Percentiles rank a stretch among this genome's conserved stretches.
Conservation (phyloP, 148 eudicot species). For the Vaccinium corymbosum region DNA sequence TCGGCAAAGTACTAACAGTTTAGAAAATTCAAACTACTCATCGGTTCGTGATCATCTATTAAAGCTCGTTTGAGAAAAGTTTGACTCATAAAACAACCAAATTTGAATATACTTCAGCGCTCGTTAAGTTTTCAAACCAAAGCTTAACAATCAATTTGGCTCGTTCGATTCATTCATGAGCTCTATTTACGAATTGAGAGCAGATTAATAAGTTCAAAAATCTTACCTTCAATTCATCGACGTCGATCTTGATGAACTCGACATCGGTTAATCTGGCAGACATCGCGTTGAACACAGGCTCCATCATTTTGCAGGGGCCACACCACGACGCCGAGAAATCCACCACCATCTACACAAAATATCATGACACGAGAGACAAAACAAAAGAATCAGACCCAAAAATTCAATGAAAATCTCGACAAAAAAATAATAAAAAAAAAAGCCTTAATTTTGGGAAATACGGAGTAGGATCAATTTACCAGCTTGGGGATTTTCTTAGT, state of each 20-base stretch:
- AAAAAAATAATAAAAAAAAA: too few species aligned
- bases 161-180: too few species aligned
- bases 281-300: constrained; percentile 62
- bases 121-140: too few species aligned
- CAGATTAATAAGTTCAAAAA: not conserved
- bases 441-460: not conserved
- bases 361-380: not conserved
- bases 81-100: too few species aligned
- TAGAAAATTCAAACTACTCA: too few species aligned
- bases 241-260: constrained; percentile 83
- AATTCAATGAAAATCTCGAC: not conserved
- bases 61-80: too few species aligned
- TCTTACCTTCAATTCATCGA: constrained; percentile 71
- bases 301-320: constrained; percentile 84
- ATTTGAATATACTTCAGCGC: too few species aligned
- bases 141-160: too few species aligned
- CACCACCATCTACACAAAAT: constrained; percentile 64
- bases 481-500: constrained; percentile 56
- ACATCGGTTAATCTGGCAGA: constrained; percentile 57
- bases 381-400: not conserved
- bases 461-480: constrained; percentile 23
- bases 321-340: constrained; percentile 95
- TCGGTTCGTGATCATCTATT: too few species aligned
- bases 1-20: too few species aligned
- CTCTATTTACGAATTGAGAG: not conserved